These are phyloP conservation scores for Tulasnella sp. DNA, from an alignment of 768 basidiomycete species.

Conservation along the genomic window DNA sequence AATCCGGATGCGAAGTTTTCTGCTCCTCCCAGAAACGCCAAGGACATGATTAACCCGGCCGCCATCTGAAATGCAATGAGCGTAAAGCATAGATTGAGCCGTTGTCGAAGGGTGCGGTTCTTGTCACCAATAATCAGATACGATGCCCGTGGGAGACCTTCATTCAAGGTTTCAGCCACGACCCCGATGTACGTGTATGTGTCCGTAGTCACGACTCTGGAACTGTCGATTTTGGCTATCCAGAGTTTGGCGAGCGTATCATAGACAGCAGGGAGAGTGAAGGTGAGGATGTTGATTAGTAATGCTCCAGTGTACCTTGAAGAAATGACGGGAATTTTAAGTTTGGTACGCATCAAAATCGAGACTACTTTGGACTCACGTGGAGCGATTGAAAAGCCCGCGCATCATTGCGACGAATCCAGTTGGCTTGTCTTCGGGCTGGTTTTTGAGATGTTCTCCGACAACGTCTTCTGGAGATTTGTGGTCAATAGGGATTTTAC, in stretches of 20 bases:
- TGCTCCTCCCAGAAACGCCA: constrained; percentile 17
- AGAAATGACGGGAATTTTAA: too few species aligned
- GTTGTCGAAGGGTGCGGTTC: background rate
- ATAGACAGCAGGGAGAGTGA: constrained; percentile 20
- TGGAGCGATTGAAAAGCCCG: too few species aligned
- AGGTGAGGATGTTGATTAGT: constrained; percentile 18
- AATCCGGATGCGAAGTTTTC: constrained; percentile 16
- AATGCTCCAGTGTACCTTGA: constrained; percentile 18
- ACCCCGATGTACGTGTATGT: constrained; percentile 18
- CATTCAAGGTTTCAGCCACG: constrained; percentile 19
- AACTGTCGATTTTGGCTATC: constrained; percentile 19
- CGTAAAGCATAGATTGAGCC: constrained; percentile 15
- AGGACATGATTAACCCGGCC: constrained; percentile 17
- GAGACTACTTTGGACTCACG: too few species aligned
- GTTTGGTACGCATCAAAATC: too few species aligned
- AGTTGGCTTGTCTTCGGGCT: too few species aligned
- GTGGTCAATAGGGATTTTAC: too few species aligned
- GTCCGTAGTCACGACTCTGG: constrained; percentile 19
- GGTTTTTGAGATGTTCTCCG: too few species aligned
- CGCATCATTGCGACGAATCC: too few species aligned
- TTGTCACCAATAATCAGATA: constrained; percentile 17
- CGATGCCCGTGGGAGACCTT: constrained; percentile 19
- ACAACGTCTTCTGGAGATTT: too few species aligned
- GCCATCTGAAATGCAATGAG: constrained; percentile 18
- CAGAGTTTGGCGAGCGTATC: constrained; percentile 20